These are phyloP conservation scores for Hypoxylon rubiginosum DNA, from an alignment of 2,329 filamentous ascomycete species.

Conservation along the genomic window DNA sequence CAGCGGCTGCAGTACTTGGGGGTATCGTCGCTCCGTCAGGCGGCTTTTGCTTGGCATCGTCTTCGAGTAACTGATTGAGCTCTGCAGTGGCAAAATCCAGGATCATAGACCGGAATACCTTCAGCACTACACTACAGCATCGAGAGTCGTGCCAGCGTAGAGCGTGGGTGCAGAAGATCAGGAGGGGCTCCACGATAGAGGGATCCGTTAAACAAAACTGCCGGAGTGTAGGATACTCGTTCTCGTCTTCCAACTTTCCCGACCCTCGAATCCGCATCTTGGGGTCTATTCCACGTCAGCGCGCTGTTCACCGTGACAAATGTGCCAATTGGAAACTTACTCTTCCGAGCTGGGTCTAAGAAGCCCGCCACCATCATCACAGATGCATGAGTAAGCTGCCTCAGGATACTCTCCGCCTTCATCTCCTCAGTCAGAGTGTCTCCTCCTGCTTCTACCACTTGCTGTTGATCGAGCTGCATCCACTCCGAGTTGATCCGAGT, in stretches of 20 bases:
- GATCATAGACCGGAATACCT: slow-evolving; percentile 87
- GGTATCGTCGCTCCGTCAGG: slow-evolving; percentile 62
- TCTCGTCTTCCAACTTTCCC: slow-evolving; percentile 53
- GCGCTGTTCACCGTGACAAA: slow-evolving; percentile 23
- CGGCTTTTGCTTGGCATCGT: slow-evolving; percentile 34
- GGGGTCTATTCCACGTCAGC: slow-evolving; percentile 32
- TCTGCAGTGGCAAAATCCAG: slow-evolving; percentile 73
- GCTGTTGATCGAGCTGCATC: slow-evolving; percentile 77
- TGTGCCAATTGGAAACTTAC: slow-evolving; percentile 59
- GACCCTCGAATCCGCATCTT: slow-evolving; percentile 30
- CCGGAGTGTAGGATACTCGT: slow-evolving; percentile 73
- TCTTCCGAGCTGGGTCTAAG: slow-evolving; percentile 79
- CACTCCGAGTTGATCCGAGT: slow-evolving; percentile 89
- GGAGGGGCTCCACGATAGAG: slow-evolving; percentile 85
- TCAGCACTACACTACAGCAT: slow-evolving; percentile 86
- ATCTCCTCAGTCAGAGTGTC: slow-evolving; percentile 94
- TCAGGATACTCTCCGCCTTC: slow-evolving; percentile 95
- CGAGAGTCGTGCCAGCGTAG: slow-evolving; percentile 91
- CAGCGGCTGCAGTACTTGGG: slow-evolving; percentile 70
- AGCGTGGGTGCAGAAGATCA: slow-evolving; percentile 91
- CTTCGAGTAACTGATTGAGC: slow-evolving; percentile 12
- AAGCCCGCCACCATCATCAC: slow-evolving; percentile 93
- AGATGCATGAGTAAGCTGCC: slow-evolving; percentile 91
- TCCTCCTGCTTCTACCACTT: slow-evolving; percentile 73
- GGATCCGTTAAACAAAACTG: slow-evolving; percentile 86